These are phyloP conservation scores for Phytopythium oedochilum DNA, from an alignment of 352 stramenopile species.

Conservation along the genomic window DNA sequence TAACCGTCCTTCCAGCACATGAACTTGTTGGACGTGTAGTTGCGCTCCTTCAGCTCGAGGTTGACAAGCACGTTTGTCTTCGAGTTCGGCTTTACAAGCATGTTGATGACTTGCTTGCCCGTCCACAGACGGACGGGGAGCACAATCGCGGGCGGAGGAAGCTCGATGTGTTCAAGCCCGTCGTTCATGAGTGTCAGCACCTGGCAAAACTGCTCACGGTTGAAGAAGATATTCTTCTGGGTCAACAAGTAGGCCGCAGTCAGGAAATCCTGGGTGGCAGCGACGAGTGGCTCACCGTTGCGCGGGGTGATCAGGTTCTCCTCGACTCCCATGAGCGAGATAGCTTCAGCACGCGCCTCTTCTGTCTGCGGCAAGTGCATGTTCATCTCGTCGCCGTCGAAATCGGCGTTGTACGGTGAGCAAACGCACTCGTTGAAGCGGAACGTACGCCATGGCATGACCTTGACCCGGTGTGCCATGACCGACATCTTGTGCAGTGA, in stretches of 20 bases:
- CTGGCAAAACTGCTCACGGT: slow-evolving; percentile 94
- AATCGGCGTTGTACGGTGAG: slow-evolving; percentile 99
- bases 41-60: slow-evolving; percentile 93
- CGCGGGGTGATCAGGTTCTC: slow-evolving; percentile 97
- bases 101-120: slow-evolving; percentile 96
- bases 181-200: slow-evolving; percentile 95
- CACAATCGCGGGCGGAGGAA: slow-evolving; percentile 72
- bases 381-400: slow-evolving; percentile 99
- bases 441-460: slow-evolving; percentile 98
- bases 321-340: slow-evolving; percentile 97
- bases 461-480: slow-evolving; percentile 92
- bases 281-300: slow-evolving; percentile 98
- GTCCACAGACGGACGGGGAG: slow-evolving; percentile 93
- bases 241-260: slow-evolving; percentile 98
- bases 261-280: slow-evolving; percentile 99
- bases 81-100: slow-evolving; percentile 88
- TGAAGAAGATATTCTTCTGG: slow-evolving; percentile 99
- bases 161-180: slow-evolving; percentile 92
- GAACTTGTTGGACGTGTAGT: slow-evolving; percentile 93
- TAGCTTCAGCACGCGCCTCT: slow-evolving; percentile 96
- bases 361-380: slow-evolving; percentile 99
- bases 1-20: slow-evolving; percentile 99
- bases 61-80: slow-evolving; percentile 79
- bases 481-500: slow-evolving; percentile 99
- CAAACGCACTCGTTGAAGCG: slow-evolving; percentile 99